phyloP scores from a whole-genome alignment of 352 stramenopile genomes.

The Blastocystis hominis region DNA sequence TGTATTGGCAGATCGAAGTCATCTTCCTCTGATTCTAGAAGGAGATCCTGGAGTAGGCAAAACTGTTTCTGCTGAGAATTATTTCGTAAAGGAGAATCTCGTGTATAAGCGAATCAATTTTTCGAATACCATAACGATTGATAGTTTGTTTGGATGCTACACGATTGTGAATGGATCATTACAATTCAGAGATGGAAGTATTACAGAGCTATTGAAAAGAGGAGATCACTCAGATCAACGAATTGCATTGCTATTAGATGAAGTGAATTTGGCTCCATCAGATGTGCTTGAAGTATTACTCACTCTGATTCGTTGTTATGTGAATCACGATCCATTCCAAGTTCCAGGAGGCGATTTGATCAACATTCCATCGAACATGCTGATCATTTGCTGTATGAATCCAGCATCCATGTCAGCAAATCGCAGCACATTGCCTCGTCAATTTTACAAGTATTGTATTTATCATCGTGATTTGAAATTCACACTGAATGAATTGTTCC shows the following conservation, averaged over 20 bases:
- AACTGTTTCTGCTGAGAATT: background rate
- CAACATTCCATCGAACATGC: background rate
- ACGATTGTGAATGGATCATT: background rate
- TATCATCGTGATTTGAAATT: background rate
- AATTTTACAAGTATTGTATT: background rate
- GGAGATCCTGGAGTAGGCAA: background rate
- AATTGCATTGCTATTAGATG: slow-evolving; percentile 3
- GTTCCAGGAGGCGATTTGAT: slow-evolving; percentile 7
- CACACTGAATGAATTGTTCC: slow-evolving; percentile 11
- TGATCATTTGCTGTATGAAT: slow-evolving; percentile 41
- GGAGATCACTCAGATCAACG: background rate
- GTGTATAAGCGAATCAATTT: slow-evolving; percentile 14
- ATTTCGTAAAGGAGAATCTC: background rate
- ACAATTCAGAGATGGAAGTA: background rate
- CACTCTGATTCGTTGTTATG: background rate
- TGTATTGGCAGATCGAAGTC: background rate
- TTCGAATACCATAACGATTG: slow-evolving; percentile 15
- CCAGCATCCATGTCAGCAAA: slow-evolving; percentile 26
- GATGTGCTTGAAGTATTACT: slow-evolving; percentile 30
- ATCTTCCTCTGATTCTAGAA: background rate
- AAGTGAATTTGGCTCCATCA: slow-evolving; percentile 42
- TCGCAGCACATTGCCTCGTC: slow-evolving; percentile 14
- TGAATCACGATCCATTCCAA: background rate
- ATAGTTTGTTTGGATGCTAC: slow-evolving; percentile 16
- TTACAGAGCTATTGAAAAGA: background rate